Base-by-base conservation (phyloP, 2,329 filamentous ascomycete species). In the Pseudohalonectria lignicola region DNA sequence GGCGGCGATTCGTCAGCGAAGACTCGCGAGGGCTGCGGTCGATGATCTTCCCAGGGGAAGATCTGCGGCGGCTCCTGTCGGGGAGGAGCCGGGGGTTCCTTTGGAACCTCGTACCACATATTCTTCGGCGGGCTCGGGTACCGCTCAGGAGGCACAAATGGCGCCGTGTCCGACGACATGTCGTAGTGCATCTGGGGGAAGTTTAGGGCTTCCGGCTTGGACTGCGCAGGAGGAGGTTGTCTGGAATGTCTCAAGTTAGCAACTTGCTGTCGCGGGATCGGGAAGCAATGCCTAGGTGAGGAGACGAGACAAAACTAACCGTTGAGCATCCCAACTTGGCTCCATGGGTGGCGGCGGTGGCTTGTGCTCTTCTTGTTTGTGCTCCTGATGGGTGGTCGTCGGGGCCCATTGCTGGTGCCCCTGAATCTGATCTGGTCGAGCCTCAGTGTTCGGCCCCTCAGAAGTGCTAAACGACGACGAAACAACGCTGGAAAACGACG, bases 21-120 rank as follows among this genome's bases (percentile, higher is more conserved):
- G 11, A 79, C 69, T 47, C 85, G 75, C 11, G 74, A 64, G 5
- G 77, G 63, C 49, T 67, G 75, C 11, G 80, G 70, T 43, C 74
- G 74, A 41, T 79, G 64, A 31, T 60, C 62, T 57, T 98, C 92
- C 92, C 92, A 98, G 1, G 92, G 92, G 57, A 98, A 98, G 35
- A 96, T 79, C 3, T 79, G 71, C 34, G 72, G 70, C 12, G 79
- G 73, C 43, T 64, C 72, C 45, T 78, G 66, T 31, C 70, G 48
- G n/a, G 53, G 50, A 18, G 58, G 64, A 34, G 75, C 69, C 17
- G 76, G 75, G 15, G 66, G 65, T 41, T 74, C 70, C 45, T 70
- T 76, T 5, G 87, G 87, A 26, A 93, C 73, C 49, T 90, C 67
- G 54, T 92, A 94, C 71, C 82, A 92, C 85, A 94, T 88, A 52